Base-by-base conservation (phyloP, 2,329 filamentous ascomycete species). In the Colletotrichum tabaci region DNA sequence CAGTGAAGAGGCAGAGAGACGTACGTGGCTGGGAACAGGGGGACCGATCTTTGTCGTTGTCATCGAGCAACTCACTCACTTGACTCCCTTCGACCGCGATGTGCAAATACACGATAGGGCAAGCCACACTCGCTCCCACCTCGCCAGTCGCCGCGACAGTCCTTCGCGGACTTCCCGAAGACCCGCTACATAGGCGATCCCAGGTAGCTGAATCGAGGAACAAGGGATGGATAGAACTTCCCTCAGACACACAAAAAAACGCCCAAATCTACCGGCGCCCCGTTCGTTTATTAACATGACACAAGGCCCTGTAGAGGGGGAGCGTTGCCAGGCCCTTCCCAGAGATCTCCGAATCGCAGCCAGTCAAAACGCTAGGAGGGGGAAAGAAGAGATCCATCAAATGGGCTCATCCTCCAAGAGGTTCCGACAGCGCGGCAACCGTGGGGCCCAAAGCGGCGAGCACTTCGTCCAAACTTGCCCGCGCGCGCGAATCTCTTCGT, bases 361-460 rank as follows among this genome's bases (percentile, higher is more conserved):
- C 57, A 67, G 63, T 57, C 57, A 30, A 30, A 30, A 64, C 64
- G 64, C 68, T 67, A 71, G 4, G 47, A 21, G 56, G 13, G 55
- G 49, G 30, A 61, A 9, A 30, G 30, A 30, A 9, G 30, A 30
- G 30, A 30, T 30, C 30, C 30, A 30, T 30, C 30, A 30, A 30
- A 30, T 30, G 30, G 30, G 30, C 30, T 30, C 30, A 30, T 9
- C 7, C 5, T 50, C 46, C 63, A 61, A 67, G 44, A 67, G 44
- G 21, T 67, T 57, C 68, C 68, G 68, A 63, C 68, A 71, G 64
- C 68, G 52, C 64, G 68, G 68, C 68, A 71, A 71, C 57, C 64
- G 68, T 71, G 68, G 68, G 64, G 64, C 64, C 38, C 18, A 13
- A 16, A 23, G n/a, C 67, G 40, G 26, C 55, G 67, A 58, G 53